These are phyloP conservation scores for Aspergillus hortae DNA, from an alignment of 2,329 filamentous ascomycete genomes.

Conservation along the genomic window DNA sequence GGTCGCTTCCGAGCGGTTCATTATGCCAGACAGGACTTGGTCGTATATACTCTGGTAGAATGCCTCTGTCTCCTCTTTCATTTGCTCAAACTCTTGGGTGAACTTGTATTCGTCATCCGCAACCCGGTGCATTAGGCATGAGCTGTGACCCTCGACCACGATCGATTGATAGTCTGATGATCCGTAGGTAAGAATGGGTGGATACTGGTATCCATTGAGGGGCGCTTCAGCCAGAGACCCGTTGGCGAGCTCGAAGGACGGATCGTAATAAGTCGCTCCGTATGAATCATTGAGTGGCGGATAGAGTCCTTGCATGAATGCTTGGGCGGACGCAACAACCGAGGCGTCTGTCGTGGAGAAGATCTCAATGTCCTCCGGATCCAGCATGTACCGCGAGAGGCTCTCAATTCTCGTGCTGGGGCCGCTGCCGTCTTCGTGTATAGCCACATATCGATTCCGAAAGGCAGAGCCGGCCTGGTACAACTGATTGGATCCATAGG, in stretches of 20 bases:
- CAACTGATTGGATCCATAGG: constrained; percentile 54
- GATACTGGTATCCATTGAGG: constrained; percentile 57
- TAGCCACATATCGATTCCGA: constrained; percentile 51
- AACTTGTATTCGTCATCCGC: constrained; percentile 40
- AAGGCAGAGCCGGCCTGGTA: constrained; percentile 49
- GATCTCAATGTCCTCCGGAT: constrained; percentile 47
- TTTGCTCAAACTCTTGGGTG: constrained; percentile 39
- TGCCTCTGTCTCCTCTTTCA: constrained; percentile 31
- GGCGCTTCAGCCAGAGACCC: constrained; percentile 46
- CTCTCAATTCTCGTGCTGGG: constrained; percentile 39
- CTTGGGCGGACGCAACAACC: constrained; percentile 52
- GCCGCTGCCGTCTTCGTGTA: constrained; percentile 17
- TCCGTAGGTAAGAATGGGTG: constrained; percentile 45
- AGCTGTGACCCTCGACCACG: constrained; percentile 47
- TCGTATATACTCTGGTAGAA: constrained; percentile 49
- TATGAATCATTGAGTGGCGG: constrained; percentile 44
- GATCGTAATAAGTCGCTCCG: constrained; percentile 28
- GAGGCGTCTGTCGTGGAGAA: constrained; percentile 47
- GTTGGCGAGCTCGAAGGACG: constrained; percentile 47
- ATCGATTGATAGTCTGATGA: constrained; percentile 49
- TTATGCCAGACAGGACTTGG: constrained; percentile 41
- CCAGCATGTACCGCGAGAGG: constrained; percentile 44
- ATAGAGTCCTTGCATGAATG: constrained; percentile 61
- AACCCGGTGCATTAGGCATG: constrained; percentile 39
- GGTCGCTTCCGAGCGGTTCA: constrained; percentile 38